Base-by-base conservation (phyloP, 2,329 filamentous ascomycete genomes). In the Aspergillus novofumigatus region DNA sequence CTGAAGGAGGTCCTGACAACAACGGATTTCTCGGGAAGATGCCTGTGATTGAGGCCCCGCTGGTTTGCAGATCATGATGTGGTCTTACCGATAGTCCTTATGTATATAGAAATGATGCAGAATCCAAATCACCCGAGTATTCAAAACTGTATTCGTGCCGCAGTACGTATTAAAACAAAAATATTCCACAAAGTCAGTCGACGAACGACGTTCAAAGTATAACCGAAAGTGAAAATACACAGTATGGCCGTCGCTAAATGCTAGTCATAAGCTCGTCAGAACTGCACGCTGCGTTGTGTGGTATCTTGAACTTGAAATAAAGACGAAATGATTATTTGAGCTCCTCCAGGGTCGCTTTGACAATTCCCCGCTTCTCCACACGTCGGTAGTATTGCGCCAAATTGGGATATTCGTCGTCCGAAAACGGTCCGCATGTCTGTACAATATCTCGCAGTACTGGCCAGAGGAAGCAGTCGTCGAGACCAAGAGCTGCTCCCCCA, bases 401-500 rank as follows among this genome's bases (percentile, higher is more conserved):
- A 20, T 66, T 67, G 20, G 69, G 70, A 50, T 73, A 75, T 3
- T 54, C 52, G 21, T 63, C 61, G 53, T 59, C 61, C 3, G 65
- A 67, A 42, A 69, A 62, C 9, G 56, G 52, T 4, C 53, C 66
- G 38, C 55, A 69, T 21, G 55, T 59, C n/a, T 64, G 62, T 28
- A 72, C 64, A 20, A 78, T 73, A 28, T 75, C 70, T 49, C 71
- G 62, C 7, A 79, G 55, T 1, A 79, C 67, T 1, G 77, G 74
- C 77, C 77, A 79, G 41, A 79, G 66, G 1, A 73, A 68, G 55
- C 76, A 78, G 58, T 79, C 77, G 50, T 77, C 77, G 32, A 78
- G 69, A 1, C 68, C 68, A 52, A 78, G 72, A 0, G 62, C 52
- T 3, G 64, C 55, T 2, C 75, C 75, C 14, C 68, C 67, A 17